A percentile compares a stretch with the other conserved stretches of the same genome.
These are phyloP conservation scores for Echium plantagineum DNA, from an alignment of 257 asterid species.

Conservation along the genomic window DNA sequence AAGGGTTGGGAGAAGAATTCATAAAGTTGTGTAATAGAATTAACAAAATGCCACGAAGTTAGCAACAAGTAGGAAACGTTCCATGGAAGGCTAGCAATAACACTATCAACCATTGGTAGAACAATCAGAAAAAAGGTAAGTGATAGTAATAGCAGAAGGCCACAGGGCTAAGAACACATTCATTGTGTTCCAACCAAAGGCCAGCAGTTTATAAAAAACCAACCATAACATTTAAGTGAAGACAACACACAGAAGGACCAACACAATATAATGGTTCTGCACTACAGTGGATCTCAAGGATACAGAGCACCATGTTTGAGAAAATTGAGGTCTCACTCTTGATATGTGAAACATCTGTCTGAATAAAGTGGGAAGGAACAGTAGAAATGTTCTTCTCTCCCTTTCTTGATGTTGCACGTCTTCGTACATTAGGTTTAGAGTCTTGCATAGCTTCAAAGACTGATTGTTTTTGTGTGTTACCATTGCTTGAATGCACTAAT, in stretches of 20 bases:
- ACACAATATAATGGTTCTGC: too few relatives aligned
- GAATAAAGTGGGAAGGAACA: slow-evolving; percentile 85
- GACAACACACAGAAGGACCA: too few relatives aligned
- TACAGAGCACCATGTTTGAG: slow-evolving; percentile 61
- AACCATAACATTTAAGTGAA: neutral
- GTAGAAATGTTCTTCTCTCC: slow-evolving; percentile 50
- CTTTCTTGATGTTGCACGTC: slow-evolving; percentile 31
- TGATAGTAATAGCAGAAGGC: neutral
- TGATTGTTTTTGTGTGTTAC: slow-evolving; percentile 54
- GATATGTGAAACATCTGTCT: slow-evolving; percentile 76
- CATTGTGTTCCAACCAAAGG: neutral
- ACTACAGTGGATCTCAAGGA: slow-evolving; percentile 30
- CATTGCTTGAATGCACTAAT: slow-evolving; percentile 87
- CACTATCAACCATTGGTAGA: neutral
- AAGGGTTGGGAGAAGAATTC: neutral
- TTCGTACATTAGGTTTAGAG: slow-evolving; percentile 28
- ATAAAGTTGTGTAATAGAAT: neutral
- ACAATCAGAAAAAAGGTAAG: neutral
- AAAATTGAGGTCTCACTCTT: slow-evolving; percentile 77
- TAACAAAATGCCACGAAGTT: neutral
- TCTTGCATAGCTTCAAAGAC: slow-evolving; percentile 32
- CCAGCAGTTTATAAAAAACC: neutral
- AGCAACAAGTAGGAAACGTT: neutral
- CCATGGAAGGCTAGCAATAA: neutral
- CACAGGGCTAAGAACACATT: neutral